Percentiles rank a stretch among this genome's conserved stretches.
Conservation (phyloP, 2,329 filamentous ascomycete species). For the Leptographium wingfieldii region DNA sequence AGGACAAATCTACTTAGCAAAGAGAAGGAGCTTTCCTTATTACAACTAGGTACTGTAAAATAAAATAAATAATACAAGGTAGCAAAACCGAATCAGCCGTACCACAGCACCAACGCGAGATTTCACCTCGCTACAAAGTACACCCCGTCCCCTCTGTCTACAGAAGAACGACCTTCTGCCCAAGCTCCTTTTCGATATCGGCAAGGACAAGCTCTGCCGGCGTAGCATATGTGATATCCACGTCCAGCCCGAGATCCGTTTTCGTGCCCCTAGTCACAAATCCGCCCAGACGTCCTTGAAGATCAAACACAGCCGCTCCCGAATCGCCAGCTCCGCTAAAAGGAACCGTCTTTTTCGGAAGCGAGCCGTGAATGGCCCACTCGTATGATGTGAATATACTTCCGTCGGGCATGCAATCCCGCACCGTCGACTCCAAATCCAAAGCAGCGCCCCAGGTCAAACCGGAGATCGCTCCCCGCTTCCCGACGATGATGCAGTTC, state of each 20-base stretch:
- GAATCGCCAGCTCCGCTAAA: not conserved
- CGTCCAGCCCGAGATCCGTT: not conserved
- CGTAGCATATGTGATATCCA: not conserved
- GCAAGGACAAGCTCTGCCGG: not conserved
- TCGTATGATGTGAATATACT: not conserved
- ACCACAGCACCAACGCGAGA: too few species aligned
- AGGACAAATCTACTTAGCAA: too few species aligned
- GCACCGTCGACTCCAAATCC: not conserved
- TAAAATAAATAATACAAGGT: too few species aligned
- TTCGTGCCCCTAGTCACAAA: not conserved
- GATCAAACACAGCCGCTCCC: not conserved
- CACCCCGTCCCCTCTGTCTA: not conserved
- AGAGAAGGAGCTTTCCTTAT: too few species aligned
- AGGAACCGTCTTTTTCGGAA: not conserved
- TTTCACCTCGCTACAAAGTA: too few species aligned
- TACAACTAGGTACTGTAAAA: too few species aligned
- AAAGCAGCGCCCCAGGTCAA: not conserved
- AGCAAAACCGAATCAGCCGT: too few species aligned
- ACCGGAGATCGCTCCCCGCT: not conserved
- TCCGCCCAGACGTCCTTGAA: not conserved
- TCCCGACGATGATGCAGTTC: not conserved
- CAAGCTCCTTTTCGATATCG: conserved; percentile 8
- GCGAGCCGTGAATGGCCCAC: not conserved
- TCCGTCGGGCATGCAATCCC: not conserved
- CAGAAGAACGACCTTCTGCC: not conserved